These are phyloP conservation scores for Davidsoniella virescens DNA, from an alignment of 2,329 filamentous ascomycete genomes.

Conservation along the genomic window DNA sequence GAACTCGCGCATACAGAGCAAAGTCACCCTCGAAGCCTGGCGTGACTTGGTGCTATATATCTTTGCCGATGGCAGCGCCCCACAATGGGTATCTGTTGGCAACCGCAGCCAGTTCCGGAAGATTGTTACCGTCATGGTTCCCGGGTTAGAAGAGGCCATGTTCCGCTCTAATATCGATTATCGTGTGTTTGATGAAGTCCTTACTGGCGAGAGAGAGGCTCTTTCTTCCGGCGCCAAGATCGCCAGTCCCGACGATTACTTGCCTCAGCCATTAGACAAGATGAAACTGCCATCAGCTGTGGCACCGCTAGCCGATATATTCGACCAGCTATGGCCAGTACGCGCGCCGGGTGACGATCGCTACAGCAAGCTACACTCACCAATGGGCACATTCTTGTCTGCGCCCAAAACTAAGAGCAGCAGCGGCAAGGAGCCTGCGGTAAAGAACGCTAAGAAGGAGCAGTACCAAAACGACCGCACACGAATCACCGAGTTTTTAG, in stretches of 20 bases:
- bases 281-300: slow-evolving; percentile 37
- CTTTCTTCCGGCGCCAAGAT: slow-evolving; percentile 19
- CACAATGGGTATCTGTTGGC: slow-evolving; percentile 47
- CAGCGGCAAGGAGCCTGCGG: slow-evolving; percentile 26
- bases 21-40: slow-evolving; percentile 45
- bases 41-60: slow-evolving; percentile 50
- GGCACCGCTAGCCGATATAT: slow-evolving; percentile 61
- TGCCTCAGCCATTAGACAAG: slow-evolving; percentile 35
- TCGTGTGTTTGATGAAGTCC: slow-evolving; percentile 26
- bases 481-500: slow-evolving; percentile 65
- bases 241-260: slow-evolving; percentile 41
- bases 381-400: slow-evolving; percentile 68
- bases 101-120: slow-evolving; percentile 53
- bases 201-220: slow-evolving; percentile 20
- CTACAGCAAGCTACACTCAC: slow-evolving; percentile 68
- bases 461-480: slow-evolving; percentile 61
- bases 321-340: slow-evolving; percentile 77
- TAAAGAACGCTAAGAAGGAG: slow-evolving; percentile 39
- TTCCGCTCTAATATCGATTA: slow-evolving; percentile 43
- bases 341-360: slow-evolving; percentile 75
- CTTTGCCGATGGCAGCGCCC: slow-evolving; percentile 46
- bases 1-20: slow-evolving; percentile 41
- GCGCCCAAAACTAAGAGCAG: slow-evolving; percentile 53
- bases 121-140: slow-evolving; percentile 80
- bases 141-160: slow-evolving; percentile 80